phyloP scores from a whole-genome alignment of 2,329 filamentous ascomycete species.

The Dactylellina leptospora region DNA sequence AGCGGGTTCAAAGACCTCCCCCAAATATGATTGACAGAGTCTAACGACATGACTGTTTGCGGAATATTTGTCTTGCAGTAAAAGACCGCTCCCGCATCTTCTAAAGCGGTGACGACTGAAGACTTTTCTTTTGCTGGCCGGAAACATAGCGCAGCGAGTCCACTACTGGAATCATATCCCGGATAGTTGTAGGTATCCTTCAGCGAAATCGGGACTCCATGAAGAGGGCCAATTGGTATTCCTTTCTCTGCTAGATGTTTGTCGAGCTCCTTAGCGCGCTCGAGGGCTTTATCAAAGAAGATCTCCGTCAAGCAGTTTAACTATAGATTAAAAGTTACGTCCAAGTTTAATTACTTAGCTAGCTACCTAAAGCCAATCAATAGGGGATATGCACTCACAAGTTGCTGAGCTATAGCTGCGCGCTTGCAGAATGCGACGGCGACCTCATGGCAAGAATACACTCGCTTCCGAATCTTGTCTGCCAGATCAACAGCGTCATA shows the following conservation, averaged over 20 bases:
- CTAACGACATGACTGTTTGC: slow-evolving; percentile 67
- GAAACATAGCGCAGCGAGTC: slow-evolving; percentile 71
- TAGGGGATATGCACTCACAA: slow-evolving; percentile 56
- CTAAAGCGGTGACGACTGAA: slow-evolving; percentile 68
- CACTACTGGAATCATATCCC: slow-evolving; percentile 70
- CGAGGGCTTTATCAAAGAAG: slow-evolving; percentile 67
- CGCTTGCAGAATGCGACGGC: slow-evolving; percentile 65
- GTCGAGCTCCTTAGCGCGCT: slow-evolving; percentile 65
- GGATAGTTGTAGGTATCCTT: slow-evolving; percentile 76
- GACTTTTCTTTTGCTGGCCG: slow-evolving; percentile 68
- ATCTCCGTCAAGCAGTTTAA: slow-evolving; percentile 67
- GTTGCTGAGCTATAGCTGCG: slow-evolving; percentile 65
- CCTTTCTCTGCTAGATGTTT: slow-evolving; percentile 64
- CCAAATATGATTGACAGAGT: slow-evolving; percentile 70
- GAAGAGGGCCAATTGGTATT: slow-evolving; percentile 69
- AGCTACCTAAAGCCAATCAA: too few species aligned
- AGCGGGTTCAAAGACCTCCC: slow-evolving; percentile 72
- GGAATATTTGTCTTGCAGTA: slow-evolving; percentile 77
- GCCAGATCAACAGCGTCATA: slow-evolving; percentile 63
- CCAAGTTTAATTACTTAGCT: too few species aligned
- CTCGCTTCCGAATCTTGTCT: slow-evolving; percentile 58
- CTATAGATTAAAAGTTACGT: slow-evolving; percentile 26
- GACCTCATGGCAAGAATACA: slow-evolving; percentile 60
- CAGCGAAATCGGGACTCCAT: slow-evolving; percentile 69
- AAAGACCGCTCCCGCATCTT: slow-evolving; percentile 71